phyloP scores from a whole-genome alignment of 257 asterid genomes.

The Rubia yunnanensis region DNA sequence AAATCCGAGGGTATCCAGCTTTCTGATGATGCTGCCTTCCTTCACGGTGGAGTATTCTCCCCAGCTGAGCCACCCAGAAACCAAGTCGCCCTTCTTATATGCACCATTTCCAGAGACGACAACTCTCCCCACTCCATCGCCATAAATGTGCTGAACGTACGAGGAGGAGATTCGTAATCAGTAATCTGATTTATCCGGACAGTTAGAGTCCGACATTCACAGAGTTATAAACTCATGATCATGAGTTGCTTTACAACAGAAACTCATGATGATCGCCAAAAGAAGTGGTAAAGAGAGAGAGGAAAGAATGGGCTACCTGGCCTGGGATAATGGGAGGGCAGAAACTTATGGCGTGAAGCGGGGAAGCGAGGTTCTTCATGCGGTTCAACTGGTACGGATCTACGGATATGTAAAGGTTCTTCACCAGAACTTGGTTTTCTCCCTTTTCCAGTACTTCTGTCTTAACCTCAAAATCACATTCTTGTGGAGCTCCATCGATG shows the following conservation, averaged over 20 bases:
- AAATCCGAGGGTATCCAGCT: slow-evolving; percentile 49
- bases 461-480: slow-evolving; percentile 25
- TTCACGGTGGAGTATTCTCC: slow-evolving; percentile 47
- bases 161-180: too few species aligned
- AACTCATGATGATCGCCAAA: too few species aligned
- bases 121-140: slow-evolving; percentile 62
- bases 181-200: too few species aligned
- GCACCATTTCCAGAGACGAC: slow-evolving; percentile 38
- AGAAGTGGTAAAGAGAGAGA: too few species aligned
- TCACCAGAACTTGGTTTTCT: slow-evolving; percentile 26
- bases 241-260: too few species aligned
- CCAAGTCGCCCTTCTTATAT: slow-evolving; percentile 41
- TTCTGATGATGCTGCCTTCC: slow-evolving; percentile 39
- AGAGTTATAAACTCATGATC: too few species aligned
- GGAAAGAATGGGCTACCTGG: slow-evolving; percentile 15
- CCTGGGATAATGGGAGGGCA: slow-evolving; percentile 32
- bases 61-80: slow-evolving; percentile 57
- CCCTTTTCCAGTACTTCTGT: slow-evolving; percentile 10
- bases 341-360: slow-evolving; percentile 29
- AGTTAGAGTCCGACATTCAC: too few species aligned
- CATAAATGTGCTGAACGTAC: slow-evolving; percentile 25
- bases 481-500: slow-evolving; percentile 26
- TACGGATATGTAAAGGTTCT: slow-evolving; percentile 42
- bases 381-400: slow-evolving; percentile 68
- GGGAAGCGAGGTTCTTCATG: slow-evolving; percentile 40